Base-by-base conservation (phyloP, 2,329 filamentous ascomycete genomes). In the Neopestalotiopsis clavispora region DNA sequence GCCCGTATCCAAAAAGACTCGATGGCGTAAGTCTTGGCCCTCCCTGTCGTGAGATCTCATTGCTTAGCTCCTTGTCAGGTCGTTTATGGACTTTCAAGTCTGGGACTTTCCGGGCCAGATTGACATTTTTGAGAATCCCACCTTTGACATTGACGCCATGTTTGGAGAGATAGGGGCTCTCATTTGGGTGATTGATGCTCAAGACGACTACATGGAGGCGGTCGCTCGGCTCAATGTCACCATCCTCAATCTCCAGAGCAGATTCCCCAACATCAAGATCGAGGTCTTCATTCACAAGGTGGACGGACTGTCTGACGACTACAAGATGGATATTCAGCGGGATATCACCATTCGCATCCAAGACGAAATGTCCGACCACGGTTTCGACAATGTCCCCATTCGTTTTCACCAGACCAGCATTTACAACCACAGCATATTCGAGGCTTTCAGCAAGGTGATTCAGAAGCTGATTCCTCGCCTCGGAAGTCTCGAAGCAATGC, bases 211-310 rank as follows among this genome's bases (percentile, higher is more conserved):
- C 78, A 89, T 97, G 67, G 94, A 98, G 79, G 93, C 95, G 20
- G 93, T 99, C 62, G 89, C 90, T 67, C 91, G 94, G 9, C 89
- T 99, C 34, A 97, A 97, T 80, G 86, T 90, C 67, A 97, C 95
- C 7, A 97, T 98, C 71, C 85, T 98, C 69, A 93, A 94, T 72
- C 89, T 99, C 1, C 94, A 97, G 78, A 90, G 94, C 73, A 90
- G 90, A 70, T 98, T 97, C 78, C 95, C 95, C 2, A 92, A 94
- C 77, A 96, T 98, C 82, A 97, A 98, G 80, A 93, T 99, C 73
- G 95, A 98, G 79, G 95, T 99, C 65, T 98, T 99, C 81, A 97
- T 99, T 75, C 96, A 99, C 87, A 99, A 99, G 80, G 95, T 98
- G 42, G 96, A 99, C 78, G 95, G 95, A n/a, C 86, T 99, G 17